Conservation (phyloP, 2,329 filamentous ascomycete species). For the Microsporum ferrugineum region DNA sequence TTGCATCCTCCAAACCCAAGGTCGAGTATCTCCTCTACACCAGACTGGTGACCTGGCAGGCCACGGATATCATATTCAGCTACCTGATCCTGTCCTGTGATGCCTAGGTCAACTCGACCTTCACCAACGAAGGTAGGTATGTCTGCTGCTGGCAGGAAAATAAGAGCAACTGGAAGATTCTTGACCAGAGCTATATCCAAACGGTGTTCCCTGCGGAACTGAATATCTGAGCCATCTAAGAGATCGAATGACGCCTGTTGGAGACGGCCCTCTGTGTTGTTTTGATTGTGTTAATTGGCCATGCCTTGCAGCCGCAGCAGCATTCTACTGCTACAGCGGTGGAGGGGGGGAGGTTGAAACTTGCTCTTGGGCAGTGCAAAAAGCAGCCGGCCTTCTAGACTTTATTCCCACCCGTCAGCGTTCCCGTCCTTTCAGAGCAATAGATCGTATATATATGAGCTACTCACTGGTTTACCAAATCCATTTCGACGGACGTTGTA, state of each 20-base stretch:
- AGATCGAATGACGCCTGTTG: constrained; percentile 81
- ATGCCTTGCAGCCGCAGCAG: constrained; percentile 42
- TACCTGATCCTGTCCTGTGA: constrained; percentile 87
- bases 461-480: constrained; percentile 52
- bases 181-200: constrained; percentile 97
- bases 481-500: constrained; percentile 32
- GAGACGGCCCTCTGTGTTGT: constrained; percentile 68
- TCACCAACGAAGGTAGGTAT: constrained; percentile 97
- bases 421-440: not conserved
- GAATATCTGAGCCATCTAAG: constrained; percentile 84
- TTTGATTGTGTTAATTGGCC: constrained; percentile 44
- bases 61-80: constrained; percentile 66
- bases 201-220: constrained; percentile 88
- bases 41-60: constrained; percentile 32
- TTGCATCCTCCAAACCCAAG: constrained; percentile 84
- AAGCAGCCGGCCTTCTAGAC: constrained; percentile 81
- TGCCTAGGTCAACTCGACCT: constrained; percentile 84
- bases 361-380: constrained; percentile 98
- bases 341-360: constrained; percentile 53
- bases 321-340: constrained; percentile 28
- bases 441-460: not conserved
- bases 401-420: constrained; percentile 33
- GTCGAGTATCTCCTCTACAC: constrained; percentile 78
- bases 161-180: constrained; percentile 86
- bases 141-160: constrained; percentile 93